phyloP scores from a whole-genome alignment of 257 asterid species.

The Solanum dulcamara region DNA sequence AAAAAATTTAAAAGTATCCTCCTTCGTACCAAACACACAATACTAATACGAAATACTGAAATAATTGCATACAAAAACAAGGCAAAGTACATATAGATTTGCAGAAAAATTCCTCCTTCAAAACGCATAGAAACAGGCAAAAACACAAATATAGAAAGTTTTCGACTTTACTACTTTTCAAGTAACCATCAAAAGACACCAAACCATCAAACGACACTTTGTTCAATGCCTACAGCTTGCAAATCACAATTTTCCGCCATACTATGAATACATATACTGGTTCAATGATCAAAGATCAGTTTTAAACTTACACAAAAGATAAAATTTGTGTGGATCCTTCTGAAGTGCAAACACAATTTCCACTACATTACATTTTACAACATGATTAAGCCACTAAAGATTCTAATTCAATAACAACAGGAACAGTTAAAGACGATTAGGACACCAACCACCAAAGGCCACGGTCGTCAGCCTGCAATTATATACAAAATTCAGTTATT shows the following conservation, averaged over 20 bases:
- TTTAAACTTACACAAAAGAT: neutral
- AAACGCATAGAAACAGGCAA: neutral
- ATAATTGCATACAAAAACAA: no score
- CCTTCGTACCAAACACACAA: no score
- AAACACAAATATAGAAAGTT: neutral
- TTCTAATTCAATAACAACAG: neutral
- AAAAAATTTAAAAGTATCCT: no score
- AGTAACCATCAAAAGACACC: neutral
- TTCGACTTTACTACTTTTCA: neutral
- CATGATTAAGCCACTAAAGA: neutral
- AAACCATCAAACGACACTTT: neutral
- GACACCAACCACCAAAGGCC: neutral
- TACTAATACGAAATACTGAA: no score
- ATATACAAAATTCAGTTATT: conserved; percentile 1
- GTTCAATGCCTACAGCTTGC: neutral
- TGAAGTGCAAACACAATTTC: neutral
- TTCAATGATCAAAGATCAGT: neutral
- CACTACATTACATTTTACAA: neutral
- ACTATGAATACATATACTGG: neutral
- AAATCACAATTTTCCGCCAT: neutral
- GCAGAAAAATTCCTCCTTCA: neutral
- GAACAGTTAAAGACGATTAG: neutral
- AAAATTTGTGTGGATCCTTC: neutral
- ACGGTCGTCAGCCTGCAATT: neutral
- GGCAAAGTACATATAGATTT: no score